Evolutionary conservation across 192 early-diverging fungal genomes (phyloP), one percentile per base, ranked within the genome.

Genomic region (Piromyces finnis): DNA sequence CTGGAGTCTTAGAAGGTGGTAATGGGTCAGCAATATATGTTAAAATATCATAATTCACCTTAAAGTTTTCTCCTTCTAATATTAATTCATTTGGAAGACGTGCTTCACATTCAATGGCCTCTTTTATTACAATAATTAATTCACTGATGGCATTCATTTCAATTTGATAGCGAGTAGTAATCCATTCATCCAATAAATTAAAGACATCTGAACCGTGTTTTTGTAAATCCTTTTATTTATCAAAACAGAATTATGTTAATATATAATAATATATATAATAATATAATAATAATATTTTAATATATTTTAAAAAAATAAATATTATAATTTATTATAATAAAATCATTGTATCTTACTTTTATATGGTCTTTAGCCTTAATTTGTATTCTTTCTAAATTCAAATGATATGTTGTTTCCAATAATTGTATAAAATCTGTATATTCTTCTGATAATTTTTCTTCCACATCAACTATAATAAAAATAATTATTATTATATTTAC

Each of bases 61-160:
- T 84, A 79, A 91, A 87, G 82, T 82, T 85, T 78, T 91, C 90
- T 4, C 88, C 90, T 22, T 86, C 81, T 26, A 91, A 83, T 13
- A 84, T 77, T 28, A 91, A 79, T 77, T 83, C 82, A 78, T 91
- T 91, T 26, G 89, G 88, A 14, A 91, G 82, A 36, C 82, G 80
- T 3, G 80, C 78, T 82, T 91, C 90, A 12, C 81, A 78, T 82
- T 91, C 90, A 36, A 91, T 85, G 11, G 89, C 90, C 80, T 91
- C 88, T 81, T 91, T 91, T 79, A 91, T 86, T 5, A 89, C 79
- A 29, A 78, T 79, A 29, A 86, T 28, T 82, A 91, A 41, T 29
- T 91, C 88, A 27, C 84, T 84, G 39, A 89, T 86, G 14, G 88
- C 86, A 29, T 91, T 88, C 84, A 91, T 91, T 84, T 91, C 90